Base-by-base conservation (phyloP, 176 grass and related monocot species). In the Rhynchospora breviuscula region DNA sequence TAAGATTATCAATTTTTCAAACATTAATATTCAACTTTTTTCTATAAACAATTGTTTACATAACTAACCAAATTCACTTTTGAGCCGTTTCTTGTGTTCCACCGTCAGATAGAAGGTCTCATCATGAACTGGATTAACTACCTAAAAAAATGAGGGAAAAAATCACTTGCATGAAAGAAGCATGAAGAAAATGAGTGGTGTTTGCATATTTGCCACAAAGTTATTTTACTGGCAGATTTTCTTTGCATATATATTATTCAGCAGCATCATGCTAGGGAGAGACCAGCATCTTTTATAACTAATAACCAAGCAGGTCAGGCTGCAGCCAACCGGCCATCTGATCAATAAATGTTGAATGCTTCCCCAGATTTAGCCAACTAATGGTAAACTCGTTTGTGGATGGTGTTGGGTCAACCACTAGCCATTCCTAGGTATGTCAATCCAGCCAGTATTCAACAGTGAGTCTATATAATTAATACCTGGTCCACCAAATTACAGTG, bases 61-160 rank as follows among this genome's bases (percentile, higher is more conserved):
- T 63, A 73, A 80, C 85, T 81, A 58, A 93, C 94, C 94, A 80
- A 84, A 94, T 89, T 97, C 94, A 67, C 81, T 65, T 89, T 97
- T 94, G 8, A 97, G 89, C 79, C 87, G 89, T 82, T 75, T 88
- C 78, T 93, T 97, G 53, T 97, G 94, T 82, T 93, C 90, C 8
- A 40, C 11, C 1, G 91, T 97, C 62, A 97, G 83, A 74, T 90
- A 97, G 74, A 97, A 97, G 11, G 44, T 66, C 81, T 97, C 89
- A 40, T 97, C 94, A 33, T 93, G 91, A 82, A 97, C 88, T 17
- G 94, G 94, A 83, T 93, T 88, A 70, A 84, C 72, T 79, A 91
- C 89, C 91, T 97, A 49, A 63, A 44, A 60, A 4, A 23, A 63
- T 19, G n/a, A 65, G n/a, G 15, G 7, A n/a, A 52, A 82, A 7